Percentiles rank a stretch among this genome's conserved stretches.
Evolutionary conservation across 345 rosid genomes (phyloP).

Genomic region (Eucalyptus regnans): DNA sequence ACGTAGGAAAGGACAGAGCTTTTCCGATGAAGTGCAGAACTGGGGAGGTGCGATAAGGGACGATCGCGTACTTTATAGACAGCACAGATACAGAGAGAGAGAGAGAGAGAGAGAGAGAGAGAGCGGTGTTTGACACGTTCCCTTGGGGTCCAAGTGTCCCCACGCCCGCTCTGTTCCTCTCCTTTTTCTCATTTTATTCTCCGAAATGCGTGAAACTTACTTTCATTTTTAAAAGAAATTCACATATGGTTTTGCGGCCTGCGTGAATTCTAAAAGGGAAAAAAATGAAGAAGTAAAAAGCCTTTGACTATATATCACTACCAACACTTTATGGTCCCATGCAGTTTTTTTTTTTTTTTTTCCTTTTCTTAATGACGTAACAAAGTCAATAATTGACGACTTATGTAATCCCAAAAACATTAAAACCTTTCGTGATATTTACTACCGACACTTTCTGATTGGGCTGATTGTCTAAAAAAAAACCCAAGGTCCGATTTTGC

Average conservation of each 20-base stretch:
- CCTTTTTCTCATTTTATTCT: not conserved
- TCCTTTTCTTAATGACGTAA: not conserved
- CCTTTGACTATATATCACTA: not conserved
- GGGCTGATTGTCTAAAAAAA: not conserved
- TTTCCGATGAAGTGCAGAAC: not conserved
- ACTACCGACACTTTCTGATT: not conserved
- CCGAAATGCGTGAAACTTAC: not conserved
- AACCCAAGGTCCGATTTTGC: no score
- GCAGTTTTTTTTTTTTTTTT: not conserved
- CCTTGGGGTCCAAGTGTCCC: not conserved
- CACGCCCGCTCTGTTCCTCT: not conserved
- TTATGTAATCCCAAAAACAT: not conserved
- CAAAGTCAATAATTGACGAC: not conserved
- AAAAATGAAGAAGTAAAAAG: fast-evolving
- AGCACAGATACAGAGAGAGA: not conserved
- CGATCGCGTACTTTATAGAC: not conserved
- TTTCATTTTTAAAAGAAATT: not conserved
- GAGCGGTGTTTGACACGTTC: not conserved
- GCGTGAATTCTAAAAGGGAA: not conserved
- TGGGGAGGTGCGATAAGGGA: not conserved
- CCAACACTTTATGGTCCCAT: not conserved
- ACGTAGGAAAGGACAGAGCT: not conserved
- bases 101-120: not conserved
- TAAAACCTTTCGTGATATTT: not conserved
- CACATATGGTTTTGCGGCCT: not conserved